Base-by-base conservation (phyloP, 2,329 filamentous ascomycete genomes). In the Penicillium janthinellum region DNA sequence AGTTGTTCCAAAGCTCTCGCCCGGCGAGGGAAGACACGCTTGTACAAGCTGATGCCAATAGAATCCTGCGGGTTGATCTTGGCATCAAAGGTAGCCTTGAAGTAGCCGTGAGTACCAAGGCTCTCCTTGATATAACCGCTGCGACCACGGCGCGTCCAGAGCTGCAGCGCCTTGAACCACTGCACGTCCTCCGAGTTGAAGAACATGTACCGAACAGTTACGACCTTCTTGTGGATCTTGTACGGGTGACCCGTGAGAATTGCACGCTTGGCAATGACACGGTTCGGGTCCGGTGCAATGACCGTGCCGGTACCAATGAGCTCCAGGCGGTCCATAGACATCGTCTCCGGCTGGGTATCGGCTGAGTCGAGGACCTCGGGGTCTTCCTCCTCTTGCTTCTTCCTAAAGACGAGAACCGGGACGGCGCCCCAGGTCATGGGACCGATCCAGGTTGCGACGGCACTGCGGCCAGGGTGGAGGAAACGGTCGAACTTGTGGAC, bases 141-240 rank as follows among this genome's bases (percentile, higher is more conserved):
- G 63, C 95, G 84, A 6, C 95, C 95, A 34, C 94, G 82, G 80
- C 87, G 91, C 5, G 95, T 99, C 93, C 94, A 99, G 64, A 99
- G 79, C 61, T 95, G 94, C 73, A 99, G 77, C 0, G 94, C 94
- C 81, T 96, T 96, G 86, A 98, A 99, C 93, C 95, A 99, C 67
- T 90, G 87, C 35, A 99, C 91, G 66, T 99, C 96, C 70, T 94
- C 91, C 51, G 90, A 83, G 81, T 94, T 96, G 87, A 99, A 99
- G 84, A 99, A 99, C 96, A 99, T 99, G 84, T 99, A 99, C 34
- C 95, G 89, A 49, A 99, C 89, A 0, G 96, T 99, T 60, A 99
- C 95, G 25, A 99, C 83, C 78, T 90, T 92, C 85, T 96, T 97
- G 86, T 99, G 92, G 75, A 99, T 99, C 81, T 99, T 96, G 84